These are phyloP conservation scores for Brasenia schreberi DNA, from an alignment of 164 flowering plant genomes.

Conservation along the genomic window DNA sequence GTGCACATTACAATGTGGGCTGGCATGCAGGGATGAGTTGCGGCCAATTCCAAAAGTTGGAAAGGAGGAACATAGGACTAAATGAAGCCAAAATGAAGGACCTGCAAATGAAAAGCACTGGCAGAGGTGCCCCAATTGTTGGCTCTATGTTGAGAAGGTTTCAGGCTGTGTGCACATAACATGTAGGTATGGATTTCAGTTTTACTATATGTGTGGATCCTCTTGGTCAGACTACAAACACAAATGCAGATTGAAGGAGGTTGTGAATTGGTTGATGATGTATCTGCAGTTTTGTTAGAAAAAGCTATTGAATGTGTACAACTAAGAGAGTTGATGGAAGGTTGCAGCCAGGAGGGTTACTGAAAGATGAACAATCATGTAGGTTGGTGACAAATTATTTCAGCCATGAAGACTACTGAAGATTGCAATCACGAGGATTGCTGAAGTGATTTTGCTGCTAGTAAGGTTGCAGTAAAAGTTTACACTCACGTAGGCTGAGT, in stretches of 20 bases:
- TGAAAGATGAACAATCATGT: too few species aligned
- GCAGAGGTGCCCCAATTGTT: slow-evolving; percentile 41
- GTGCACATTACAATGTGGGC: slow-evolving; percentile 25
- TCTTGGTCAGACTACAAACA: not conserved
- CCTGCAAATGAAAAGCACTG: slow-evolving; percentile 29
- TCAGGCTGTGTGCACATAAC: slow-evolving; percentile 26
- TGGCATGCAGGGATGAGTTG: slow-evolving; percentile 27
- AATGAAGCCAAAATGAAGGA: slow-evolving; percentile 21
- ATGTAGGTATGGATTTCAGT: slow-evolving; percentile 9
- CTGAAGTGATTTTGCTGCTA: too few species aligned
- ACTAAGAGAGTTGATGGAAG: too few species aligned
- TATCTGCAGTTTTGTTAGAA: too few species aligned
- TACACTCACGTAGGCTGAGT: too few species aligned
- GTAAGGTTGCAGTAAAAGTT: too few species aligned
- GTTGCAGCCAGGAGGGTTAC: too few species aligned
- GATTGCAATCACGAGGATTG: too few species aligned
- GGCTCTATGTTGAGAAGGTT: slow-evolving; percentile 27
- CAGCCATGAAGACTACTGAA: too few species aligned
- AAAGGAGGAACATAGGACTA: slow-evolving; percentile 8
- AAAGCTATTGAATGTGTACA: too few species aligned
- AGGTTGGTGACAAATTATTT: too few species aligned
- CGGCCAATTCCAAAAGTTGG: slow-evolving; percentile 13
- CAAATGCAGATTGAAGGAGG: not conserved
- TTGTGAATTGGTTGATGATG: too few species aligned
- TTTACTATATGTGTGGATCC: slow-evolving; percentile 1